These are phyloP conservation scores for Macaranga tanarius DNA, from an alignment of 441 rosid species.

Conservation along the genomic window DNA sequence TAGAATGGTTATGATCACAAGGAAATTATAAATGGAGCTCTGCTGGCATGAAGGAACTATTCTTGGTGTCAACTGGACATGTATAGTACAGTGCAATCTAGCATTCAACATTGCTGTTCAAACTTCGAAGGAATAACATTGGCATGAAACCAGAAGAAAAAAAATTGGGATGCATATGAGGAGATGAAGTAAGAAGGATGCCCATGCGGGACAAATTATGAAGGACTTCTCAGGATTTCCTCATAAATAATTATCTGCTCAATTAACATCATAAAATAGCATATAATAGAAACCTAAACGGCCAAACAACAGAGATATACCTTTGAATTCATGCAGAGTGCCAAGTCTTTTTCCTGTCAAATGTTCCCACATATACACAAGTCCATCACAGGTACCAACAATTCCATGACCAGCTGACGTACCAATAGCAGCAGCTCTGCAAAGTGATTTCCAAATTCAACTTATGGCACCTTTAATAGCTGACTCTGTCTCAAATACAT, in stretches of 20 bases:
- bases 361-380: conserved; percentile 69
- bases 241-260: background rate
- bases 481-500: conserved; percentile 5
- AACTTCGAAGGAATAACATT: no score
- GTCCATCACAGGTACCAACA: conserved; percentile 71
- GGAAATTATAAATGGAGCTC: background rate
- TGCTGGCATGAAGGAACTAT: background rate
- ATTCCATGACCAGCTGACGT: conserved; percentile 63
- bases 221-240: background rate
- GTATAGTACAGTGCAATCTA: background rate
- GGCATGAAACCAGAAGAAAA: background rate
- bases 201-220: background rate
- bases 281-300: background rate
- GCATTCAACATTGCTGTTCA: background rate
- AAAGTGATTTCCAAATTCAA: conserved; percentile 20
- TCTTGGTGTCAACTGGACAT: background rate
- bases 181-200: background rate
- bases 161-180: background rate
- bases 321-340: conserved; percentile 65
- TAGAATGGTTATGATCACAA: background rate
- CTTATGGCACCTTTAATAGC: conserved; percentile 5
- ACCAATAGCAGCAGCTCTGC: conserved; percentile 61
- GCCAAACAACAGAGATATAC: conserved; percentile 35
- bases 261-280: conserved; percentile 4
- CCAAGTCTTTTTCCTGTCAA: conserved; percentile 62